phyloP scores from a whole-genome alignment of 228 moss, liverwort and hornwort genomes.

The Sphagnum fallax region DNA sequence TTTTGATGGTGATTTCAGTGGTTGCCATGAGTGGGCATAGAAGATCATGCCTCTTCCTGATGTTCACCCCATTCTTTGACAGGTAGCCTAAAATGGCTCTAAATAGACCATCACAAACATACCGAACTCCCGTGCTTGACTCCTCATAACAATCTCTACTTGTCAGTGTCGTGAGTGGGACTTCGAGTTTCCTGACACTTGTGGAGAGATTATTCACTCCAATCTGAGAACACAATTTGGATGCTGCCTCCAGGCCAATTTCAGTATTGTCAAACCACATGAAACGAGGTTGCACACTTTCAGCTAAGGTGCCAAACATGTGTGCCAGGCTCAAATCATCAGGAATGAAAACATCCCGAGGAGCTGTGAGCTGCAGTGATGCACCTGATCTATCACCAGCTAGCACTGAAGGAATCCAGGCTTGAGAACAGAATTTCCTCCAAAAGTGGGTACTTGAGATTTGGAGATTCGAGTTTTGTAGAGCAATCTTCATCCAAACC shows the following conservation, averaged over 20 bases:
- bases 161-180: not conserved
- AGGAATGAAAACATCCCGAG: conserved; percentile 3
- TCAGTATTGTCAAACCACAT: conserved; percentile 6
- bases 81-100: conserved; percentile 9
- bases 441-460: not conserved
- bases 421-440: not conserved
- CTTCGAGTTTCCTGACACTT: not conserved
- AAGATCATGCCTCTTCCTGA: not conserved
- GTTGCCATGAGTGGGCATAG: too few relatives aligned
- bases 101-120: conserved; percentile 4
- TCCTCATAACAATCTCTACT: too few relatives aligned
- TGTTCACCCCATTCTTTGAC: not conserved
- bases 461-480: conserved; percentile 2
- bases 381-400: not conserved
- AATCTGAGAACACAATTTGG: conserved; percentile 1
- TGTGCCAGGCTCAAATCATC: conserved; percentile 9
- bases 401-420: conserved; percentile 4
- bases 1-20: too few relatives aligned
- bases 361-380: not conserved
- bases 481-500: not conserved
- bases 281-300: not conserved
- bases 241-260: conserved; percentile 1
- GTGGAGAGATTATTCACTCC: conserved; percentile 6
- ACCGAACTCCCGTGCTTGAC: not conserved
- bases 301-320: not conserved